Evolutionary conservation across 2,329 filamentous ascomycete genomes (phyloP).

Genomic region (Calonectria multiphialidica): DNA sequence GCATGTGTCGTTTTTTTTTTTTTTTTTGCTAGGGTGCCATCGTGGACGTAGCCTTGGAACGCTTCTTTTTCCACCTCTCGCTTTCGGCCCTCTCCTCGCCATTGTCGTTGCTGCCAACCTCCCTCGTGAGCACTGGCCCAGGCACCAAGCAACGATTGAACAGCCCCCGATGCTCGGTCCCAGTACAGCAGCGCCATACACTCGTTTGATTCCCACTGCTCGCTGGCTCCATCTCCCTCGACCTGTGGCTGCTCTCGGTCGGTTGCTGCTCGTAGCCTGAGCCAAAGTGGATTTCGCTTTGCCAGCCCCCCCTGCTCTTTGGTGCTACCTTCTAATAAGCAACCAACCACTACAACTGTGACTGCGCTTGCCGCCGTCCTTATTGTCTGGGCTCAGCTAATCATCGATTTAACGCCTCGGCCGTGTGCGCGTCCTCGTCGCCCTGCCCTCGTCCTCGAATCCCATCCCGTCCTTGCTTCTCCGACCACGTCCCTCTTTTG

Average conservation of each 20-base stretch:
- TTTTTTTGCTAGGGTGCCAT: constrained; percentile 16
- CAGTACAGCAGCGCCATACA: constrained; percentile 5
- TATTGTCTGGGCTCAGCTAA: constrained; percentile 29
- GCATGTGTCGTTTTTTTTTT: constrained; percentile 29
- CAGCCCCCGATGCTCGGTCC: constrained; percentile 1
- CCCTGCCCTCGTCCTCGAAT: constrained; percentile 4
- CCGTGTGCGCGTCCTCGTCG: constrained; percentile 24
- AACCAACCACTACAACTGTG: constrained; percentile 8
- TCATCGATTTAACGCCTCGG: constrained; percentile 31
- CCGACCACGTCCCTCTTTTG: constrained; percentile 19
- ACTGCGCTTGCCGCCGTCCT: constrained; percentile 7
- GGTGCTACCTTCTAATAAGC: constrained; percentile 27
- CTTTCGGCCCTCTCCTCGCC: neutral
- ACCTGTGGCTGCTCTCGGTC: constrained; percentile 18
- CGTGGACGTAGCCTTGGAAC: constrained; percentile 15
- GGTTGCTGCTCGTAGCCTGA: constrained; percentile 5
- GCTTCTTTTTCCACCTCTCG: neutral
- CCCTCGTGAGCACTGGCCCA: neutral
- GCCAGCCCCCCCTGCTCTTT: constrained; percentile 36
- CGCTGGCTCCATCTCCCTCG: constrained; percentile 15
- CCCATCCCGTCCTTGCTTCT: constrained; percentile 17
- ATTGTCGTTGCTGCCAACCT: neutral
- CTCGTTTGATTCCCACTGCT: constrained; percentile 22
- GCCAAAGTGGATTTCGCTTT: constrained; percentile 36
- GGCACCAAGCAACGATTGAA: neutral